Conservation (phyloP, 1,284 basidiomycete species). For the Boletellus sp. region DNA sequence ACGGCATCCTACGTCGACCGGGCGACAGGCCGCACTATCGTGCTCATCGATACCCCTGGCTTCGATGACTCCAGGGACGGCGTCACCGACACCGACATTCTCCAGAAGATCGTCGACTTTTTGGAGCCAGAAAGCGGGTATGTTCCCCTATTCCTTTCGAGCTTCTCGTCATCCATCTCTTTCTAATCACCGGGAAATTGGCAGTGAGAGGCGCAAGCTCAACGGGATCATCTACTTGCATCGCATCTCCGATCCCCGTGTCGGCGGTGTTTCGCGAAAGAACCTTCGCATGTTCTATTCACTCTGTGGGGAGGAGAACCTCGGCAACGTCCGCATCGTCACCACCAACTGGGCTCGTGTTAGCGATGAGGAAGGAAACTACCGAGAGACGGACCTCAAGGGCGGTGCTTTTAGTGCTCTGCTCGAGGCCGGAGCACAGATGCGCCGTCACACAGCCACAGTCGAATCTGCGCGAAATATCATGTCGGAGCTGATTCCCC, state of each 20-base stretch:
- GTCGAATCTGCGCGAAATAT: constrained; percentile 1
- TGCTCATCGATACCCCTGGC: constrained; percentile 31
- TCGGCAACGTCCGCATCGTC: constrained; percentile 8
- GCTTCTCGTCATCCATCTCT: not conserved
- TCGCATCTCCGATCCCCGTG: constrained; percentile 34
- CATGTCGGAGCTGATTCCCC: not conserved
- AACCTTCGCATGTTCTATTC: constrained; percentile 44
- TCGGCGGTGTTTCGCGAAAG: constrained; percentile 41
- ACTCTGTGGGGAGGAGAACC: constrained; percentile 41
- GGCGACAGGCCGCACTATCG: constrained; percentile 8
- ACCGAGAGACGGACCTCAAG: not conserved
- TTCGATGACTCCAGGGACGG: constrained; percentile 26
- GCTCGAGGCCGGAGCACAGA: constrained; percentile 2
- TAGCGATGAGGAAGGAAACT: not conserved
- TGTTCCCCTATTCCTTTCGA: not conserved
- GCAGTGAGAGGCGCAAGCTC: constrained; percentile 2
- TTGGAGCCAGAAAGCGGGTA: constrained; percentile 38
- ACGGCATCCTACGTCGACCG: not conserved
- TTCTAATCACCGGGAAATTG: not conserved
- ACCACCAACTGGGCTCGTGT: constrained; percentile 8
- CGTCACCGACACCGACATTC: constrained; percentile 25
- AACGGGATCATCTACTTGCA: constrained; percentile 36
- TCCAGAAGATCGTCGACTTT: constrained; percentile 28
- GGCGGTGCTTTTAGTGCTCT: not conserved
- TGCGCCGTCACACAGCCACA: constrained; percentile 3